Evolutionary conservation across 2,329 filamentous ascomycete species (phyloP), one percentile per base, ranked within the genome.

Genomic region (Apiospora hydei): DNA sequence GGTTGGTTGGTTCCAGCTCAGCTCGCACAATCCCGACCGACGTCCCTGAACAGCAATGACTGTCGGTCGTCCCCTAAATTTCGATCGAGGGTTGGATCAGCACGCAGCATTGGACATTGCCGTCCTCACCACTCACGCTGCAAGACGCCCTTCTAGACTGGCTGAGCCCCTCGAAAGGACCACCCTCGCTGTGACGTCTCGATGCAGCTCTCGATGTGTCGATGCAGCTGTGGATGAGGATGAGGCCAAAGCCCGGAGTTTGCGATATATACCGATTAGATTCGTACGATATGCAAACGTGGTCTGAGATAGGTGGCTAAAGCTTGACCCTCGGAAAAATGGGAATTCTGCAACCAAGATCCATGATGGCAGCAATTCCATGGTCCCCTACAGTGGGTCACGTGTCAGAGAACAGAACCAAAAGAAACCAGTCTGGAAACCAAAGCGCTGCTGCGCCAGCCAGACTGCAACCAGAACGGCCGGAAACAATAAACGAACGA

Each of bases 241-340:
- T 38, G 34, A 38, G 34, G 34, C 34, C 41, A 61, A 16, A 10
- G 26, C 53, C 26, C 53, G 53, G 53, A 61, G 53, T 61, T 38
- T 61, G 34, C 53, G 53, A 61, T 61, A 61, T 26, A 61, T 64
- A 64, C 57, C 57, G 57, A 64, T 64, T 38, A 38, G 57, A 64
- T 64, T 64, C 57, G 57, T 64, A 64, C 57, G 57, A 64, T n/a
- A 64, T 64, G 57, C 57, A 64, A 64, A 64, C 18, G 30, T 64
- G 57, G 57, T 64, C 24, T 64, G 57, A 64, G 57, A 41, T 64
- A 64, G n/a, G 57, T 64, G 57, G 57, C 34, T 38, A 64, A 41
- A 64, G 57, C 57, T 64, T 64, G 57, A 64, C 34, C 57, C 34
- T 64, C 34, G 34, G 53, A 30, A 64, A 41, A 61, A 61, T 21